Conservation (phyloP, 495 filamentous ascomycete species). For the Amniculicola lignicola region DNA sequence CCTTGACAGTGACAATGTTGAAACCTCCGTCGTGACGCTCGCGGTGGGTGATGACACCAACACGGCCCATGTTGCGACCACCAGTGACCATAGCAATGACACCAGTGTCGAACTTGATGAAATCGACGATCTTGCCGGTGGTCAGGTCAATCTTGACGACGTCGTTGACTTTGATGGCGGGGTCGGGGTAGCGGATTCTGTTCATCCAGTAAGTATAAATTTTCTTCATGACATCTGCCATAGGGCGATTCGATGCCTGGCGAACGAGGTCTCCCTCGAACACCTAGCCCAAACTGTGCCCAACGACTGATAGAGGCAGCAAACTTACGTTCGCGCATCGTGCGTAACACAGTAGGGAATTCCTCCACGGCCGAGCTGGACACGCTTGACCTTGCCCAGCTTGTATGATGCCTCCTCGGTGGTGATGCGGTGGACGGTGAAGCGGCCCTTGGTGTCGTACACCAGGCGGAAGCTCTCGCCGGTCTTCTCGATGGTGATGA, state of each 20-base stretch:
- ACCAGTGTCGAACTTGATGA: slow-evolving; percentile 95
- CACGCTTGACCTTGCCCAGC: slow-evolving; percentile 98
- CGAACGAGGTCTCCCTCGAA: slow-evolving; percentile 21
- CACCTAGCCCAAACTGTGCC: slow-evolving; percentile 84
- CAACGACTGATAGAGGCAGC: slow-evolving; percentile 95
- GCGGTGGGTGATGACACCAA: slow-evolving; percentile 99
- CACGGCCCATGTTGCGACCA: slow-evolving; percentile 63
- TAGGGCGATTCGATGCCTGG: slow-evolving; percentile 48
- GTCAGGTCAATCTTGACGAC: slow-evolving; percentile 97
- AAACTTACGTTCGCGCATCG: slow-evolving; percentile 99
- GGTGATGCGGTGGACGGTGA: slow-evolving; percentile 99
- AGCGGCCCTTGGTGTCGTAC: slow-evolving; percentile 99
- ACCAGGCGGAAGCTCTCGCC: slow-evolving; percentile 99
- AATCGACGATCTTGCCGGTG: slow-evolving; percentile 95
- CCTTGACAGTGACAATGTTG: slow-evolving; percentile 99
- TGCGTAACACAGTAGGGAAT: slow-evolving; percentile 99
- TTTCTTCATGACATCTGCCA: slow-evolving; percentile 51
- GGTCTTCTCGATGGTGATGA: slow-evolving; percentile 98
- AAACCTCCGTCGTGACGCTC: slow-evolving; percentile 99
- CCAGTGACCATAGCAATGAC: slow-evolving; percentile 81
- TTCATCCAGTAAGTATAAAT: slow-evolving; percentile 42
- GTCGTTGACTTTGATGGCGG: slow-evolving; percentile 97
- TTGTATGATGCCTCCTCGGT: slow-evolving; percentile 98
- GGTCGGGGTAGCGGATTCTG: slow-evolving; percentile 98
- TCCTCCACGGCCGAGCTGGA: slow-evolving; percentile 97